A percentile compares a stretch with the other conserved stretches of the same genome.
phyloP scores from a whole-genome alignment of 106 monocot species.

The Xerophyta viscosa region DNA sequence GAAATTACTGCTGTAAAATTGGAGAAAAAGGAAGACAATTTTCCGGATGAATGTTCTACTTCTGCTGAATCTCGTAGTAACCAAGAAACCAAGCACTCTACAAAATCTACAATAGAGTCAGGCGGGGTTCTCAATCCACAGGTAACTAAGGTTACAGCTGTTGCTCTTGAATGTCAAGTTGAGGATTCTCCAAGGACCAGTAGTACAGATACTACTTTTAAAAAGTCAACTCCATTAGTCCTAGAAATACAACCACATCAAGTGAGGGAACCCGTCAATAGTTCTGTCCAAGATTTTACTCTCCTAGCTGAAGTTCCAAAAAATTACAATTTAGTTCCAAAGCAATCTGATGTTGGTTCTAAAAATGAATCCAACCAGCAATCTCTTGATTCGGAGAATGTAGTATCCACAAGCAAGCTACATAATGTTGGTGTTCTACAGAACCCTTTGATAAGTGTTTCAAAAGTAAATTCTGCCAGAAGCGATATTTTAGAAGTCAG shows the following conservation, averaged over 20 bases:
- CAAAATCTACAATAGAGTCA: neutral
- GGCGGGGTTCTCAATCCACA: neutral
- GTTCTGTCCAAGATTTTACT: neutral
- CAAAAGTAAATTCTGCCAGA: neutral
- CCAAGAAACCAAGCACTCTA: slow-evolving; percentile 7
- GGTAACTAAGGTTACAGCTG: slow-evolving; percentile 1
- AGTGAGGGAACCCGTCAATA: too few species aligned
- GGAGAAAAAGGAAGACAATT: slow-evolving; percentile 13
- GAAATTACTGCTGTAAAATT: slow-evolving; percentile 12
- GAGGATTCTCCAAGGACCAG: neutral
- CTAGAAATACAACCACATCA: too few species aligned
- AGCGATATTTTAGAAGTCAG: neutral
- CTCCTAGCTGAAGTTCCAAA: slow-evolving; percentile 4
- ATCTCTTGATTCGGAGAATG: too few species aligned
- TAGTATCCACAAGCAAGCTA: too few species aligned
- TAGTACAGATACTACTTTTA: neutral
- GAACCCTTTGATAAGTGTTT: slow-evolving; percentile 1
- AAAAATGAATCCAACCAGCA: too few species aligned
- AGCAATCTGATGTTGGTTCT: too few species aligned
- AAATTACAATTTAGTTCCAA: too few species aligned
- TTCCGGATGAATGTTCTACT: slow-evolving; percentile 8
- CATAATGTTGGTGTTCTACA: slow-evolving; percentile 5
- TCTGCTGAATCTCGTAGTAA: slow-evolving; percentile 13
- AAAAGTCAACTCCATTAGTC: neutral
- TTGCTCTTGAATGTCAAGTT: slow-evolving; percentile 8